Percentiles rank a stretch among this genome's conserved stretches.
These are phyloP conservation scores for Rhodotorula sp. DNA, from an alignment of 1,284 basidiomycete species.

Conservation along the genomic window DNA sequence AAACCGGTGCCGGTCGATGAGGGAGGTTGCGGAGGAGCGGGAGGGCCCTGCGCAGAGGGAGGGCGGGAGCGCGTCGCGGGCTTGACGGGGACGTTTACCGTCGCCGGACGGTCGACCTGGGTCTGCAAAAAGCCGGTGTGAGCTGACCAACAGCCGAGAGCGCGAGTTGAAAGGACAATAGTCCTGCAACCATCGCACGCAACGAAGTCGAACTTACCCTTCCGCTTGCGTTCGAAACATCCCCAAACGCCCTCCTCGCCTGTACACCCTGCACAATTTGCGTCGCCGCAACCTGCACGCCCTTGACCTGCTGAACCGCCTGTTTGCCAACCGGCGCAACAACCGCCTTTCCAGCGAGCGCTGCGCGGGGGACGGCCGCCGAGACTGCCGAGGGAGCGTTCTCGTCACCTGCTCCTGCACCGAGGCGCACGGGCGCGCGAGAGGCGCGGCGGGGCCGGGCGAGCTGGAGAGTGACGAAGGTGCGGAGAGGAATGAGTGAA, in stretches of 20 bases:
- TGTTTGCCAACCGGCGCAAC: conserved; percentile 10
- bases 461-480: conserved; percentile 13
- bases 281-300: not conserved
- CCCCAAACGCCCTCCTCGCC: conserved; percentile 27
- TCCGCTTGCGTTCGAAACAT: conserved; percentile 32
- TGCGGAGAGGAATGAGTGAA: not conserved
- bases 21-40: conserved; percentile 24
- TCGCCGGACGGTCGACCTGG: conserved; percentile 27
- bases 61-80: conserved; percentile 28
- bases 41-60: conserved; percentile 11
- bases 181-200: not conserved
- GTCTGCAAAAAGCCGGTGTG: not conserved
- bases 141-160: no score
- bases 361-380: conserved; percentile 4
- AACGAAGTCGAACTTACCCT: conserved; percentile 16
- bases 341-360: conserved; percentile 25
- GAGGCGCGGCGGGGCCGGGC: conserved; percentile 36
- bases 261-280: not conserved
- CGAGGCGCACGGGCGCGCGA: conserved; percentile 28
- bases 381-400: conserved; percentile 14
- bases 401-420: conserved; percentile 24
- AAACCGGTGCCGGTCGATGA: conserved; percentile 37
- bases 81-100: conserved; percentile 18
- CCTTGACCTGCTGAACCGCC: conserved; percentile 10
- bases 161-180: not conserved